phyloP scores from a whole-genome alignment of 78 protist genomes.

The Monosiga brevicollis region DNA sequence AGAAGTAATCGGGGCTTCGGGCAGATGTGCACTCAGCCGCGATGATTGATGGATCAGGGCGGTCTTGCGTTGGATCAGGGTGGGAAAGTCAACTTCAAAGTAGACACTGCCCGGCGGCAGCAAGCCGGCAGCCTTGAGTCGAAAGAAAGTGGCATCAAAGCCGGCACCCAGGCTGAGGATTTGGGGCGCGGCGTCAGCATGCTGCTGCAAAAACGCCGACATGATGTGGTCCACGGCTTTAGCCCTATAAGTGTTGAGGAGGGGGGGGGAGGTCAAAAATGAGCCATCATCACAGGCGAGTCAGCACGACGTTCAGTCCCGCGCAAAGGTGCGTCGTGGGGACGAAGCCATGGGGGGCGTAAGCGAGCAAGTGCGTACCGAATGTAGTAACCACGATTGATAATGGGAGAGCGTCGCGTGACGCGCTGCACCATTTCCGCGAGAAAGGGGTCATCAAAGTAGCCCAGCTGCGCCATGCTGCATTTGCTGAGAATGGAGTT shows the following conservation, averaged over 20 bases:
- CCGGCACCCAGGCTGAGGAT: background rate
- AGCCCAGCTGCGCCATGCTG: background rate
- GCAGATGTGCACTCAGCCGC: too few relatives aligned
- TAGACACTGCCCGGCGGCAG: background rate
- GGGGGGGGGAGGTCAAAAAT: background rate
- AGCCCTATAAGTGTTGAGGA: background rate
- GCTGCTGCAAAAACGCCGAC: background rate
- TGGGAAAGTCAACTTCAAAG: background rate
- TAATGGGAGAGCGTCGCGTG: background rate
- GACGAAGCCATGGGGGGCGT: background rate
- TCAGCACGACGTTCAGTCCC: background rate
- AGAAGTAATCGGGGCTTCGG: too few relatives aligned
- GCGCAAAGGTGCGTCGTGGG: background rate
- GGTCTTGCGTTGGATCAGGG: background rate
- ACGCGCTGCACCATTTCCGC: background rate
- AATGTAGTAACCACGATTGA: background rate
- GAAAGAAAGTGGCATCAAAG: background rate
- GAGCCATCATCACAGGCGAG: background rate
- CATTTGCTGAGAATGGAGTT: background rate
- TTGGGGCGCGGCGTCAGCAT: background rate
- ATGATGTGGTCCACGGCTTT: background rate
- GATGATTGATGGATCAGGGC: too few relatives aligned
- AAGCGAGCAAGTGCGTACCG: background rate
- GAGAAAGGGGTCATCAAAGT: background rate
- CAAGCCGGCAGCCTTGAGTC: background rate